These are phyloP conservation scores for Nakazawaea wickerhamii DNA, from an alignment of 805 yeast genomes.

Conservation along the genomic window DNA sequence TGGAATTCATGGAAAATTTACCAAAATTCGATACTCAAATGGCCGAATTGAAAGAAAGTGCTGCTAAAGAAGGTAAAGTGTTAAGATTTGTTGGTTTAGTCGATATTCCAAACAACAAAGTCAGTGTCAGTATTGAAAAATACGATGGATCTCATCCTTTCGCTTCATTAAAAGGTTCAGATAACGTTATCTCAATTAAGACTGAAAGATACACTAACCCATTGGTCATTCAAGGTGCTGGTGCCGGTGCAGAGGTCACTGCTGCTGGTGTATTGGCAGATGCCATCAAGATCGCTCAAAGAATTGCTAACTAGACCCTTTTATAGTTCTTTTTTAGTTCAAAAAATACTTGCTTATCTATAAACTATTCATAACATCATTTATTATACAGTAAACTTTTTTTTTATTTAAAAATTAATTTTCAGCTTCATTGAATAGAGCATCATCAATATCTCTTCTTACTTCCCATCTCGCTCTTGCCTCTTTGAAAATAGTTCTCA, in stretches of 20 bases:
- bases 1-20: conserved; percentile 73
- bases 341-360: too few species aligned
- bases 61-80: conserved; percentile 79
- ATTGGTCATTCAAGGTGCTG: conserved; percentile 96
- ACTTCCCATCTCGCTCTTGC: conserved; percentile 47
- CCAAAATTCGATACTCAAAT: conserved; percentile 81
- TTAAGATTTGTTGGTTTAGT: conserved; percentile 91
- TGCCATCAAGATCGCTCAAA: conserved; percentile 84
- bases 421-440: conserved; percentile 14
- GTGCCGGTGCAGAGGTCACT: conserved; percentile 70
- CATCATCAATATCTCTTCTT: conserved; percentile 27
- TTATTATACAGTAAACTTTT: conserved; percentile 14
- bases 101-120: conserved; percentile 64
- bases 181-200: conserved; percentile 88
- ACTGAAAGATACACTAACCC: conserved; percentile 93
- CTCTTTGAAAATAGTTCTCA: conserved; percentile 50
- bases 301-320: conserved; percentile 44
- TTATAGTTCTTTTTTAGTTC: too few species aligned
- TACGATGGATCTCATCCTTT: conserved; percentile 90
- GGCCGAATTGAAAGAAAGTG: conserved; percentile 71
- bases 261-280: conserved; percentile 90
- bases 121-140: conserved; percentile 82
- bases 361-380: too few species aligned
- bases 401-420: not conserved
- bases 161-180: conserved; percentile 93